These are phyloP conservation scores for Calonectria hawksworthii DNA, from an alignment of 2,329 filamentous ascomycete genomes.

Conservation along the genomic window DNA sequence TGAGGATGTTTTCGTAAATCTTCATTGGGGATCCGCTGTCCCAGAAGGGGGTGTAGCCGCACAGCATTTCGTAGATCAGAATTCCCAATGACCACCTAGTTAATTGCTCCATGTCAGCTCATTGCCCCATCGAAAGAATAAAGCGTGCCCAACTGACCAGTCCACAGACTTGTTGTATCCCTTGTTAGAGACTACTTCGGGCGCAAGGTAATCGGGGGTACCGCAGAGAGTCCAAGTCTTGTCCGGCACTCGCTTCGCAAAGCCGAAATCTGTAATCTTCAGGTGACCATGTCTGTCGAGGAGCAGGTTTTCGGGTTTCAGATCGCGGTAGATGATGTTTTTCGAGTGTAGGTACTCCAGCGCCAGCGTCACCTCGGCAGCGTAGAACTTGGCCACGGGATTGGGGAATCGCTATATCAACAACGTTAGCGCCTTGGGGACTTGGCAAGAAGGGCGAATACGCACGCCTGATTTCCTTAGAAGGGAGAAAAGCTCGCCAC, in stretches of 20 bases:
- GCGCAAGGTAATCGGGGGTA: conserved; percentile 96
- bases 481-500: conserved; percentile 95
- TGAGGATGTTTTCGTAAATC: conserved; percentile 99
- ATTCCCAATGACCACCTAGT: conserved; percentile 97
- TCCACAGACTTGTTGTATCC: conserved; percentile 99
- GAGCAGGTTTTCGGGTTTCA: conserved; percentile 95
- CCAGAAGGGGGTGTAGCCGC: conserved; percentile 99
- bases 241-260: conserved; percentile 97
- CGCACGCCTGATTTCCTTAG: conserved; percentile 91
- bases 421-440: conserved; percentile 18
- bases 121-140: not conserved
- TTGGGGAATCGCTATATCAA: conserved; percentile 89
- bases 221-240: conserved; percentile 99
- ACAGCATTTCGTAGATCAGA: conserved; percentile 99
- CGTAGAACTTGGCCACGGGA: conserved; percentile 98
- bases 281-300: conserved; percentile 94
- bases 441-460: conserved; percentile 29
- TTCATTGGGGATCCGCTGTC: conserved; percentile 98
- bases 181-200: conserved; percentile 98
- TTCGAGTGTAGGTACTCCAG: conserved; percentile 95
- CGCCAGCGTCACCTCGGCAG: conserved; percentile 94
- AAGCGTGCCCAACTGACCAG: conserved; percentile 76
- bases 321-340: conserved; percentile 97
- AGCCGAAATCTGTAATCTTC: conserved; percentile 98
- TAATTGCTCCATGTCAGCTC: conserved; percentile 24